These are phyloP conservation scores for Sporothrix pallida DNA, from an alignment of 2,329 filamentous ascomycete genomes.

Conservation along the genomic window DNA sequence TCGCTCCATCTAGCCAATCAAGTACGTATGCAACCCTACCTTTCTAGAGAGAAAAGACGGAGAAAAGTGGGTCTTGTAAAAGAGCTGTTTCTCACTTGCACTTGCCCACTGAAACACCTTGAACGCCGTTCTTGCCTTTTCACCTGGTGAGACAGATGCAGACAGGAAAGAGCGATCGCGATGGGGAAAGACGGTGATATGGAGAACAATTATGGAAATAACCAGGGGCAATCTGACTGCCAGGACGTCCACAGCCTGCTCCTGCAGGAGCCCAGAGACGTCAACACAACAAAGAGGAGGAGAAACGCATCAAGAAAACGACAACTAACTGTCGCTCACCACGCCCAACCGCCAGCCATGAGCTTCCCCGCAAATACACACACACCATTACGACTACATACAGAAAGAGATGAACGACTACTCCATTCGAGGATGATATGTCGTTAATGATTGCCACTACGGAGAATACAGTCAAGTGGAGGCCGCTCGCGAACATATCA, in stretches of 20 bases:
- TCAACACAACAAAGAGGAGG: not conserved
- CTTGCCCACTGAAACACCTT: not conserved
- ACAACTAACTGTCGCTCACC: not conserved
- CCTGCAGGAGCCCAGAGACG: not conserved
- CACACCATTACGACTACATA: not conserved
- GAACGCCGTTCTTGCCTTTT: constrained; percentile 12
- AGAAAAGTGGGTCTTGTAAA: constrained; percentile 2
- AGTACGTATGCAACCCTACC: not conserved
- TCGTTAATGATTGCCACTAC: not conserved
- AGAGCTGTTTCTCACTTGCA: not conserved
- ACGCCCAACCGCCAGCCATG: not conserved
- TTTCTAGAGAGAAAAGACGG: constrained; percentile 5
- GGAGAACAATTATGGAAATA: constrained; percentile 14
- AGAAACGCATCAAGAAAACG: not conserved
- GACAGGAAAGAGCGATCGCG: constrained; percentile 4
- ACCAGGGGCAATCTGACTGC: not conserved
- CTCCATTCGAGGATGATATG: no score
- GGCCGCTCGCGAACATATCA: not conserved
- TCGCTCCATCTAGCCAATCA: not conserved
- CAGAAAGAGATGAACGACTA: not conserved
- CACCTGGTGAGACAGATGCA: not conserved
- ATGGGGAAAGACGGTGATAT: not conserved
- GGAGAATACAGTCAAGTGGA: constrained; percentile 5
- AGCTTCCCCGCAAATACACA: constrained; percentile 15
- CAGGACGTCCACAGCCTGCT: not conserved